phyloP scores from a whole-genome alignment of 495 filamentous ascomycete species.

The Chlorociboria aeruginascens region DNA sequence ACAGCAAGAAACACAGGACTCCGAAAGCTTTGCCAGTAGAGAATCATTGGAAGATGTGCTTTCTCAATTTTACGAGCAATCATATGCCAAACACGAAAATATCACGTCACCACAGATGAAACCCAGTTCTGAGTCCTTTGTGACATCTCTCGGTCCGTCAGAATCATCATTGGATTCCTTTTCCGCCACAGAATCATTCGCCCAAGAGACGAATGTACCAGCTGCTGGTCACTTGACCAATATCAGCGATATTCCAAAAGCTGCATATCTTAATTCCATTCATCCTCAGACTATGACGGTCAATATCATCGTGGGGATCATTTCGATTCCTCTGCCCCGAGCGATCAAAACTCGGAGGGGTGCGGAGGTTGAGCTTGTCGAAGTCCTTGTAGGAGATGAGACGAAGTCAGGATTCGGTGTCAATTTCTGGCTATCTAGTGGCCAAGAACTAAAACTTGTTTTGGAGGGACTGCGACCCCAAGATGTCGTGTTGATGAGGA shows the following conservation, averaged over 20 bases:
- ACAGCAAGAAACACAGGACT: constrained; percentile 16
- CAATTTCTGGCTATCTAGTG: constrained; percentile 62
- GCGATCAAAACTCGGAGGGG: constrained; percentile 39
- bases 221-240: constrained; percentile 37
- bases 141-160: constrained; percentile 6
- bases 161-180: constrained; percentile 3
- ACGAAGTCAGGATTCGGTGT: constrained; percentile 70
- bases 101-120: constrained; percentile 38
- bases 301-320: constrained; percentile 66
- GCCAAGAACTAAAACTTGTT: constrained; percentile 27
- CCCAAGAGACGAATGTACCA: constrained; percentile 1
- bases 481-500: constrained; percentile 65
- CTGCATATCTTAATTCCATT: constrained; percentile 53
- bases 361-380: constrained; percentile 49
- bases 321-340: constrained; percentile 57
- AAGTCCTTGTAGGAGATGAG: constrained; percentile 78
- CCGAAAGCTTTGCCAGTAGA: constrained; percentile 12
- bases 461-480: constrained; percentile 45
- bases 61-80: constrained; percentile 63
- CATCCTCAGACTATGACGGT: constrained; percentile 67
- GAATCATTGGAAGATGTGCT: constrained; percentile 26
- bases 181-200: not conserved
- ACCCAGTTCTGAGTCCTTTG: constrained; percentile 6
- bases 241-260: constrained; percentile 59
- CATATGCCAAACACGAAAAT: constrained; percentile 51